Evolutionary conservation across 2,329 filamentous ascomycete species (phyloP).

Genomic region (Epichloe coenophiala): DNA sequence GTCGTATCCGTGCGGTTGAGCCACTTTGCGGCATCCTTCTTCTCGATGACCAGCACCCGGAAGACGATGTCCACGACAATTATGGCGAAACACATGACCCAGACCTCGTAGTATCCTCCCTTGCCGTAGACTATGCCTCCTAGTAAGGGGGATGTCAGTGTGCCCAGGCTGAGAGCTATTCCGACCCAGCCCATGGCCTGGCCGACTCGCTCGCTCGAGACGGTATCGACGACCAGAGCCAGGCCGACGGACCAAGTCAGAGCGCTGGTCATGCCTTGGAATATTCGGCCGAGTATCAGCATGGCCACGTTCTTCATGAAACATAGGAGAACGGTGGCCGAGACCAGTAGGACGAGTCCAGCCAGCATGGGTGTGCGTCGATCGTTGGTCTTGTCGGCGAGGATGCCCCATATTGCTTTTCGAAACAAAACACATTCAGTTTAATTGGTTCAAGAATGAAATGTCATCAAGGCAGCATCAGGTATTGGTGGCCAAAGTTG

Average conservation of each 20-base stretch:
- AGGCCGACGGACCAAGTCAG: conserved; percentile 24
- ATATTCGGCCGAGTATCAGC: conserved; percentile 18
- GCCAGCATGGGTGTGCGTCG: conserved; percentile 20
- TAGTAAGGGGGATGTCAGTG: conserved; percentile 18
- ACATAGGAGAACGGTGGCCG: conserved; percentile 19
- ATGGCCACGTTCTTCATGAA: conserved; percentile 17
- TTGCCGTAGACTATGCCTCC: conserved; percentile 21
- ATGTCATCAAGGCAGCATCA: not conserved
- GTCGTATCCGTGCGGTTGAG: not conserved
- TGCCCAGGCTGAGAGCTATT: conserved; percentile 19
- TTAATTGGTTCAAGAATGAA: conserved; percentile 2
- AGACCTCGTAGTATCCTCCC: conserved; percentile 21
- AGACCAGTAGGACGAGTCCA: conserved; percentile 17
- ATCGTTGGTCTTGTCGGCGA: conserved; percentile 21
- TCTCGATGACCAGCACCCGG: conserved; percentile 20
- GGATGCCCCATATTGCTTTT: conserved; percentile 21
- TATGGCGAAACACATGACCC: conserved; percentile 22
- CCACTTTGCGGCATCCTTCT: conserved; percentile 19
- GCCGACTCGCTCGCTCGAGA: conserved; percentile 18
- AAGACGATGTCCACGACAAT: conserved; percentile 19
- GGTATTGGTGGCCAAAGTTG: not conserved
- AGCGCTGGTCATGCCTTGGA: conserved; percentile 21
- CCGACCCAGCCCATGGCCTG: conserved; percentile 21
- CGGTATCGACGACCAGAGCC: conserved; percentile 22
- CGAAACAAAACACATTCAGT: not conserved